Percentiles rank a stretch among this genome's conserved stretches.
phyloP scores from a whole-genome alignment of 169 alveolate genomes.

The Plasmodium yoelii region DNA sequence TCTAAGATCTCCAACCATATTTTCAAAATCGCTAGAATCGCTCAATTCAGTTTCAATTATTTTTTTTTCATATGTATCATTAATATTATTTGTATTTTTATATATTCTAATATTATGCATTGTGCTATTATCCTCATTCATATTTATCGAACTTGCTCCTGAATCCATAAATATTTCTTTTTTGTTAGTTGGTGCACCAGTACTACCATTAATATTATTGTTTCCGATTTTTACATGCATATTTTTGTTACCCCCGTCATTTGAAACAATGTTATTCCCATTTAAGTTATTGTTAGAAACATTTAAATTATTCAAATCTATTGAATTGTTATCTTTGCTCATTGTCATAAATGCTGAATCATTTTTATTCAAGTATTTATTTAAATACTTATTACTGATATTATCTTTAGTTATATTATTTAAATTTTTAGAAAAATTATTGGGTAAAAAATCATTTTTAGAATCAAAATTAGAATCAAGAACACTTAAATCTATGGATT shows the following conservation, averaged over 20 bases:
- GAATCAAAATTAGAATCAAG: slow-evolving; percentile 69
- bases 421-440: slow-evolving; percentile 60
- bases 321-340: slow-evolving; percentile 30
- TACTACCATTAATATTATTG: neutral
- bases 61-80: slow-evolving; percentile 67
- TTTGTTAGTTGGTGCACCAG: slow-evolving; percentile 9
- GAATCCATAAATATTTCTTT: slow-evolving; percentile 59
- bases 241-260: neutral
- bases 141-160: neutral
- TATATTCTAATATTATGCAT: slow-evolving; percentile 35
- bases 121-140: slow-evolving; percentile 38
- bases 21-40: slow-evolving; percentile 87
- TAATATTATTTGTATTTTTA: slow-evolving; percentile 41
- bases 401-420: slow-evolving; percentile 62
- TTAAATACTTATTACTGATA: slow-evolving; percentile 58
- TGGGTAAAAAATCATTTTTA: slow-evolving; percentile 56
- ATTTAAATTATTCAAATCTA: slow-evolving; percentile 4
- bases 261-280: slow-evolving; percentile 1
- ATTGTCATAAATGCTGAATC: slow-evolving; percentile 11
- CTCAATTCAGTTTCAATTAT: slow-evolving; percentile 73
- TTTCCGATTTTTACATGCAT: no score
- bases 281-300: neutral
- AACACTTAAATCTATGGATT: slow-evolving; percentile 71
- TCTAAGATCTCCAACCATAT: slow-evolving; percentile 90
- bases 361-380: slow-evolving; percentile 61